These are phyloP conservation scores for Borovskyia barvae DNA, from an alignment of 208 protist genomes.

Conservation along the genomic window DNA sequence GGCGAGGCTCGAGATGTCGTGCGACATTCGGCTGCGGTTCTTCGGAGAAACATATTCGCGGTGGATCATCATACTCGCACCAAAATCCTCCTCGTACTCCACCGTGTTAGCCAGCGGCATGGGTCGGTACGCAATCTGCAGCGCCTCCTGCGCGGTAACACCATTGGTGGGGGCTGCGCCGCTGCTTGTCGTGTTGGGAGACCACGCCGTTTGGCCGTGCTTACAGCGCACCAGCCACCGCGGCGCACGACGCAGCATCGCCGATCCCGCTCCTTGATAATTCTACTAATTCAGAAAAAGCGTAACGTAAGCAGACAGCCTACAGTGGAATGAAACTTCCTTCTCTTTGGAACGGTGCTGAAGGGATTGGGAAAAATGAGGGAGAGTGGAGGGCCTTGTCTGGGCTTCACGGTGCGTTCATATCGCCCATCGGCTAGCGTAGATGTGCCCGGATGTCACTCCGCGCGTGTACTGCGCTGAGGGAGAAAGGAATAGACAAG, in stretches of 20 bases:
- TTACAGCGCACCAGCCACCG: slow-evolving; percentile 41
- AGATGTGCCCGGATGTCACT: no score
- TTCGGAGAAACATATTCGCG: slow-evolving; percentile 79
- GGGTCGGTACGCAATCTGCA: slow-evolving; percentile 82
- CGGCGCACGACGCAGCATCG: slow-evolving; percentile 26
- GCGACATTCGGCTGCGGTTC: slow-evolving; percentile 54
- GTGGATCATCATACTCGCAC: slow-evolving; percentile 81
- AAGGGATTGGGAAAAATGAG: neutral
- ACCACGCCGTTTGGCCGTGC: slow-evolving; percentile 74
- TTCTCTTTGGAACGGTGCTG: no score
- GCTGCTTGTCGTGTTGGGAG: slow-evolving; percentile 55
- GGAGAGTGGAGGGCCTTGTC: neutral
- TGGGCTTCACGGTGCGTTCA: neutral
- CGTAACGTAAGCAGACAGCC: neutral
- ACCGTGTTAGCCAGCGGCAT: slow-evolving; percentile 76
- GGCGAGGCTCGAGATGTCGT: slow-evolving; percentile 54
- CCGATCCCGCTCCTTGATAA: no score
- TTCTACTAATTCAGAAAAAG: neutral
- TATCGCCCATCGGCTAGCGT: no score
- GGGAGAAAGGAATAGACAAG: neutral
- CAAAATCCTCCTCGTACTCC: slow-evolving; percentile 89
- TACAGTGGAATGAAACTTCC: no score
- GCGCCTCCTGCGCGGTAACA: slow-evolving; percentile 72
- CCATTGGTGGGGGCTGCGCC: slow-evolving; percentile 69
- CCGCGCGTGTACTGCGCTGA: neutral